Evolutionary conservation across 2,329 filamentous ascomycete genomes (phyloP), one percentile per base, ranked within the genome.

Genomic region (Akanthomyces uredinophilus): DNA sequence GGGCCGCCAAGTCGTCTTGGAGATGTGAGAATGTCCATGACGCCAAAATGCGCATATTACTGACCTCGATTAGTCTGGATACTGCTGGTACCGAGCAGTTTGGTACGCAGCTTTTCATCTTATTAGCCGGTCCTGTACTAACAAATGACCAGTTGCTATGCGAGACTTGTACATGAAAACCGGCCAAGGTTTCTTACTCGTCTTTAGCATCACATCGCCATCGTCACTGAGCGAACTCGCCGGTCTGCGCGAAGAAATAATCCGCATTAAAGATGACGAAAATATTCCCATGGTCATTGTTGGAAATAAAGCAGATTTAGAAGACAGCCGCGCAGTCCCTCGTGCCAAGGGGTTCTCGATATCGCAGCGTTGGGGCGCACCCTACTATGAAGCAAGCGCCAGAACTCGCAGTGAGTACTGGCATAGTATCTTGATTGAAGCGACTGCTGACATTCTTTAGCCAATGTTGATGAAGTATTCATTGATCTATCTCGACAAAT

Each of bases 21-120:
- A 96, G 79, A 96, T 96, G 88, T 91, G 80, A 81, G 53, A 13
- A 13, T 39, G 14, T 58, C n/a, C n/a, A 7, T 35, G 47, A 35
- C 39, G 53, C 75, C 63, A 52, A 55, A 22, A 54, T 39, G 61
- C 58, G 54, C 56, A 61, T 60, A 29, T 61, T 47, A 64, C 63
- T 71, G 64, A 71, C 66, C 65, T 41, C 61, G 22, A 57, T 60
- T 71, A 91, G 88, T 72, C 85, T 96, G 69, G 92, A 96, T 73
- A 96, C 92, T 53, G 92, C 92, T 67, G 92, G 92, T 63, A 96
- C 92, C 66, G 92, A 96, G 74, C 92, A 96, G 74, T 96, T 96
- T 77, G 94, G 91, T 94, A 82, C 77, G 88, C 68, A 58, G 18
- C 62, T 62, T 62, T 63, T 39, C 37, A 60, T 53, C 56, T 37